Base-by-base conservation (phyloP, 768 basidiomycete genomes). In the Strobilomyces dryophilus region DNA sequence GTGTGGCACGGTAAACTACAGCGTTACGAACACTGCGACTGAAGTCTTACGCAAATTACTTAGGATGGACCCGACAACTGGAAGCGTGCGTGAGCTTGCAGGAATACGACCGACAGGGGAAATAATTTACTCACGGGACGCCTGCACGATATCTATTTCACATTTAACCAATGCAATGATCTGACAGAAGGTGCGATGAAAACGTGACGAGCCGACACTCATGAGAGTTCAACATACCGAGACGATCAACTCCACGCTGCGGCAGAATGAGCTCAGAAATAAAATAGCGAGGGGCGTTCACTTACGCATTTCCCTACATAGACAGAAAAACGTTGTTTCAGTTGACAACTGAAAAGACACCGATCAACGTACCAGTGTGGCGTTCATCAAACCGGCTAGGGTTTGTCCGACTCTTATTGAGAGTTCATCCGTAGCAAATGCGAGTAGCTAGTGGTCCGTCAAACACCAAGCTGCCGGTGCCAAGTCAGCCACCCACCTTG, bases 361-460 rank as follows among this genome's bases (percentile, higher is more conserved):
- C 7, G 27, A 49, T 24, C 12, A 40, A 65, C 79, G 57, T 59
- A 90, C 87, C 58, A 91, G 73, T 14, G 91, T 94, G 20, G 92
- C 92, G 70, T 93, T 94, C 51, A 94, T 66, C 3, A 94, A 77
- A 36, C 91, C 91, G 4, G 90, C 89, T 11, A 92, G 71, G 2
- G 90, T 90, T 67, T 89, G 85, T 2, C 91, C 92, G 2, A 92
- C 84, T 29, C 90, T 82, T 51, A 91, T 62, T 4, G 92, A 88
- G 17, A 94, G 59, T 57, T 94, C 89, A 54, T 94, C 92, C 0
- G 92, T 94, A 1, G 89, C 89, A 63, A 92, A 92, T 1, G 84
- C 86, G 2, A 93, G 76, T 5, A 92, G 70, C 86, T 89, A 52
- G 2, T 31, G 44, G 36, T 20, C 17, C 9, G 29, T 62, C 18